Evolutionary conservation across 2,329 filamentous ascomycete species (phyloP).

Genomic region (Penicillium brevicompactum): DNA sequence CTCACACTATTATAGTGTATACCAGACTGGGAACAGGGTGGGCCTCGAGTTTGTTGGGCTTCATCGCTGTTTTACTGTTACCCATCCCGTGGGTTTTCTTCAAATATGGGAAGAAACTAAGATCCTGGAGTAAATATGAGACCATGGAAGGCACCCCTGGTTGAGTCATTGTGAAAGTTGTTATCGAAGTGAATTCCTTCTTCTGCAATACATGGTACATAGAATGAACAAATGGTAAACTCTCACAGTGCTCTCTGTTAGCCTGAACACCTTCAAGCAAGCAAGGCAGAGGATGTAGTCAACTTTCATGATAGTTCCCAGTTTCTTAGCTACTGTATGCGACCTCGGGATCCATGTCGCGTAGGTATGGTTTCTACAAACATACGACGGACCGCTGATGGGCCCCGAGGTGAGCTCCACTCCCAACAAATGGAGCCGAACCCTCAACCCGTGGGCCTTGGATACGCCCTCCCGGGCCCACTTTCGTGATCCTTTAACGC

Average conservation of each 20-base stretch:
- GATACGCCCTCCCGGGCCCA: neutral
- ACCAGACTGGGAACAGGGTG: conserved; percentile 64
- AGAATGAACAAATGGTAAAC: too few relatives aligned
- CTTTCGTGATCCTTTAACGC: neutral
- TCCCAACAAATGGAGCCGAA: neutral
- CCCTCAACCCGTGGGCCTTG: neutral
- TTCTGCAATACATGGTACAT: too few relatives aligned
- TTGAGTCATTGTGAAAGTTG: neutral
- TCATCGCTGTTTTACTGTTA: conserved; percentile 46
- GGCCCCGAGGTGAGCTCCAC: neutral
- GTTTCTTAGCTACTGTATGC: too few relatives aligned
- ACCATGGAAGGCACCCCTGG: neutral
- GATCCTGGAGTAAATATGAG: conserved; percentile 18
- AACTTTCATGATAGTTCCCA: too few relatives aligned
- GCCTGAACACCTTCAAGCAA: too few relatives aligned
- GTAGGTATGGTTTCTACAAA: too few relatives aligned
- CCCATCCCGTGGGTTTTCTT: conserved; percentile 51
- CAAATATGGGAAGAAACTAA: conserved; percentile 42
- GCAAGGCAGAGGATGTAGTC: too few relatives aligned
- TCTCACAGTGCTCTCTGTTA: too few relatives aligned
- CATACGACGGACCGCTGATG: neutral
- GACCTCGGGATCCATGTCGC: too few relatives aligned
- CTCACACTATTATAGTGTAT: conserved; percentile 48
- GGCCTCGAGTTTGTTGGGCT: conserved; percentile 63
- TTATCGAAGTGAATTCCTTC: too few relatives aligned